Evolutionary conservation across 768 basidiomycete species (phyloP), one percentile per base, ranked within the genome.

Genomic region (Mycena chlorophos): DNA sequence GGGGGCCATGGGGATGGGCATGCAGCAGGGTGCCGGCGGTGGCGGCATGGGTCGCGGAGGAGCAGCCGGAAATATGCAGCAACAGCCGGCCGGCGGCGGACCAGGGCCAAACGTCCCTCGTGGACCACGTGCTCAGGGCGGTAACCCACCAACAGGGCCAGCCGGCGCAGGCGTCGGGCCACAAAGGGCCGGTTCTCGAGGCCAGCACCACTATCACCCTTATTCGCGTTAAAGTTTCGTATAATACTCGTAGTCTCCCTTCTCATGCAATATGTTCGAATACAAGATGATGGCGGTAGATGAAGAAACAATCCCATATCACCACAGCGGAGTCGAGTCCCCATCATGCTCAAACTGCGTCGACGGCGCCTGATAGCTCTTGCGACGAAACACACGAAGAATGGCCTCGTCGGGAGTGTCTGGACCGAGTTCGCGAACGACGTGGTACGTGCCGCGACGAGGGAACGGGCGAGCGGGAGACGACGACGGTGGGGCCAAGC

Each of bases 151-250:
- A n/a, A 71, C 73, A 14, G 78, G 74, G 0, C 74, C 71, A n/a
- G 34, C 76, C 14, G 80, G 78, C 5, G 72, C 80, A 2, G 80
- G 83, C 49, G 85, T 86, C 50, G 89, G 89, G 0, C 89, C 89
- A 3, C 88, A 89, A 69, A 78, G 90, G 52, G 80, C 83, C 12
- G 78, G 84, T 8, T 85, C 87, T 64, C 74, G 89, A 30, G 89
- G 91, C 29, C 86, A 88, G 65, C 89, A 91, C 70, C 82, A 84
- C 60, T 93, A 88, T 72, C 91, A 92, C 64, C 91, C 91, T 0
- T 93, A 93, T 63, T 86, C 88, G 28, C 86, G 89, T 61, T 89
- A 57, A 70, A 51, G 22, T 20, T 42, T 42, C n/a, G n/a, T n/a
- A n/a, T n/a, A n/a, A n/a, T n/a, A n/a, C n/a, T n/a, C n/a, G n/a